A percentile compares a stretch with the other conserved stretches of the same genome.
These are phyloP conservation scores for Zygotorulaspora sp. DNA, from an alignment of 805 yeast genomes.

Conservation along the genomic window DNA sequence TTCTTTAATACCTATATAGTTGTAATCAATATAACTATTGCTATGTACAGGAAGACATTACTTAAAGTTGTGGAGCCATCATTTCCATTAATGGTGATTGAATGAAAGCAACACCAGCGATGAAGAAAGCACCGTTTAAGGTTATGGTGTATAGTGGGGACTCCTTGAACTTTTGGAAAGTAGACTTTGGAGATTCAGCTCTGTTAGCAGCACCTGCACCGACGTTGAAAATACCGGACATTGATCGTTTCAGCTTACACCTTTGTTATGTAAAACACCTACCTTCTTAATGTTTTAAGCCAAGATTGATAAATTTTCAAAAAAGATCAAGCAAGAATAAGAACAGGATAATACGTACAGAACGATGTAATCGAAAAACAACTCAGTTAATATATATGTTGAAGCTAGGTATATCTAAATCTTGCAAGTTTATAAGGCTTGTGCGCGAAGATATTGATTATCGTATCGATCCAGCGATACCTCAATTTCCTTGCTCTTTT, in stretches of 20 bases:
- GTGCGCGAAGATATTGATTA: constrained; percentile 4
- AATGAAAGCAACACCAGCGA: constrained; percentile 69
- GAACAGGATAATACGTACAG: no score
- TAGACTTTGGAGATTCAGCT: constrained; percentile 30
- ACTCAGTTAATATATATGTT: not conserved
- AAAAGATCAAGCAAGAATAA: not conserved
- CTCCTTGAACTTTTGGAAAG: constrained; percentile 49
- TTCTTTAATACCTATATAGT: constrained; percentile 1
- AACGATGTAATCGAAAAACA: no score
- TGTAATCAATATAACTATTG: not conserved
- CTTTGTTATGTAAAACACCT: no score
- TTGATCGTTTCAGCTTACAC: no score
- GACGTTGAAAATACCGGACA: constrained; percentile 32
- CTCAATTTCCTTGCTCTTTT: constrained; percentile 6
- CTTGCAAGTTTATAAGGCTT: not conserved
- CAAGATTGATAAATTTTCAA: constrained; percentile 1
- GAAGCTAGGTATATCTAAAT: not conserved
- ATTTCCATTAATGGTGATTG: constrained; percentile 78
- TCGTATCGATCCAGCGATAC: constrained; percentile 13
- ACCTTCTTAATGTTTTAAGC: no score
- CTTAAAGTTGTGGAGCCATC: constrained; percentile 64
- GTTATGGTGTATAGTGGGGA: constrained; percentile 64
- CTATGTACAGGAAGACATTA: constrained; percentile 3
- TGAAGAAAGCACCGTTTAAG: constrained; percentile 59
- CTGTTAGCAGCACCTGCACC: constrained; percentile 23